A percentile compares a stretch with the other conserved stretches of the same genome.
phyloP scores from a whole-genome alignment of 805 yeast genomes.

The Priceomyces melissophilus region DNA sequence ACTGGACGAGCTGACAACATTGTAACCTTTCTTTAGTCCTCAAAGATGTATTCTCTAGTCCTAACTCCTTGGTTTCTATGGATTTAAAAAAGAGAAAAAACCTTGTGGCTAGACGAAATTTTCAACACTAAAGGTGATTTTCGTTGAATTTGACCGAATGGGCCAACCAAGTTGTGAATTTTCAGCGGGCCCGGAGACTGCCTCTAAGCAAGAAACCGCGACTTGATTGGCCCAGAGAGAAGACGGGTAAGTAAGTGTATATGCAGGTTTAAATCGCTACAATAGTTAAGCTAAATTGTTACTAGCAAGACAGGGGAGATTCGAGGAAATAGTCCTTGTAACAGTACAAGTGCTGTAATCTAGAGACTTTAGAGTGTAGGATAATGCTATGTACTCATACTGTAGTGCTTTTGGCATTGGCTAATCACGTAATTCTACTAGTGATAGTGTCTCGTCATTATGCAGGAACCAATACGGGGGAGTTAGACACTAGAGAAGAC shows the following conservation, averaged over 20 bases:
- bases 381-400: too few relatives aligned
- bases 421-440: too few relatives aligned
- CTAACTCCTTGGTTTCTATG: constrained; percentile 7
- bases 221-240: constrained; percentile 1
- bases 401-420: too few relatives aligned
- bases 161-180: constrained; percentile 9
- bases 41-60: constrained; percentile 9
- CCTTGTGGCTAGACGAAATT: constrained; percentile 2
- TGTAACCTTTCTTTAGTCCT: constrained; percentile 9
- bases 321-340: too few relatives aligned
- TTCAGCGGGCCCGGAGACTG: constrained; percentile 8
- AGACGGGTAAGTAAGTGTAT: not conserved
- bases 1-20: constrained; percentile 87
- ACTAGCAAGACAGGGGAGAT: too few relatives aligned
- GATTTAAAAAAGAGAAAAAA: constrained; percentile 5
- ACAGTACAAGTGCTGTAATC: too few relatives aligned
- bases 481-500: too few relatives aligned
- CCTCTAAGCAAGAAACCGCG: constrained; percentile 3
- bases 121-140: constrained; percentile 3
- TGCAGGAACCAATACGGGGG: too few relatives aligned
- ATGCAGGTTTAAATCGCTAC: too few relatives aligned
- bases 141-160: constrained; percentile 6
- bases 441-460: too few relatives aligned
- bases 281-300: too few relatives aligned
- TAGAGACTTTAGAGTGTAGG: too few relatives aligned